Evolutionary conservation across 108 stramenopile species (phyloP), one percentile per base, ranked within the genome.

Genomic region (Asterionellopsis glacialis): DNA sequence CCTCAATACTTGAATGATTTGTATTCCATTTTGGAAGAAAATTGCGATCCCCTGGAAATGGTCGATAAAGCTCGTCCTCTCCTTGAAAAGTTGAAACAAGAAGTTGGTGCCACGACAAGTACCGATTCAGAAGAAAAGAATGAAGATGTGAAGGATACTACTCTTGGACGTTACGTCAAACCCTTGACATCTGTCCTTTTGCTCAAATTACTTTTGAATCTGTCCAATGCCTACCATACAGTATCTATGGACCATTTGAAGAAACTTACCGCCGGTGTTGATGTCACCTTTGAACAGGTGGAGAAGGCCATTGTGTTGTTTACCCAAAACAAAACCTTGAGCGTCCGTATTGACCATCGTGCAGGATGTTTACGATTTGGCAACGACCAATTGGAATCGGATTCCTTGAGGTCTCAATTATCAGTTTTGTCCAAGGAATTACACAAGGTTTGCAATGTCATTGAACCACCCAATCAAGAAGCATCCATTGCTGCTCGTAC

Each of bases 321-420:
- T 15, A 78, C 85, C 10, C 80, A 84, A 61, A 77, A 75, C 15
- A 74, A 77, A 45, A 80, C 76, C 18, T 52, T 93, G 16, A 62
- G 64, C 48, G 85, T 88, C 45, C 71, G 81, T 27, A 75, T 98
- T 69, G 96, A 98, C 61, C 91, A 94, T 69, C 72, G 88, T 53
- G 77, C 86, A 3, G 79, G 89, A 19, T 95, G 95, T 73, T 71
- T 96, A 40, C 84, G 94, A 22, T 96, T 98, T 72, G 94, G 94
- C 1, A 77, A 78, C 60, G 77, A 70, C 33, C 67, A 80, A 11
- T 72, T 91, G 65, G 90, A 83, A 64, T 79, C 80, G 48, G 87
- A 80, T 65, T 67, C 57, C 56, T 86, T 83, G 87, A 83, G 90
- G 42, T 85, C 75, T 45, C 88, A 87, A 63, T 77, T 93, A 53